Base-by-base conservation (phyloP, 2,329 filamentous ascomycete species). In the Zopfia rhizophila region DNA sequence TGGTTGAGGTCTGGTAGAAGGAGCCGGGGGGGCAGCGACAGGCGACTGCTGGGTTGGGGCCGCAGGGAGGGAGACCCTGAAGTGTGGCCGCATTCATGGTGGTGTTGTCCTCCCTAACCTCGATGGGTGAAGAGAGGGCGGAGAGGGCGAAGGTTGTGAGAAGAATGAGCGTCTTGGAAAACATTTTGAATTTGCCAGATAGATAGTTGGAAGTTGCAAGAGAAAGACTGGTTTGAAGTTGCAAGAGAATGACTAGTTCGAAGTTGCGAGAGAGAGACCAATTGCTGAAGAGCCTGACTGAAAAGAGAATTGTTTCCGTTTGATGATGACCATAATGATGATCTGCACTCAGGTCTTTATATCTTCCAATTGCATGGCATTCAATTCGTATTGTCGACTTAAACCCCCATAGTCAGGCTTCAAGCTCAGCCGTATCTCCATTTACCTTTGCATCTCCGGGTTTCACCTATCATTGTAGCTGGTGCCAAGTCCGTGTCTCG, bases 1-100 rank as follows among this genome's bases (percentile, higher is more conserved):
- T 21, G 12, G 33, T 37, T 8, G 33, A 37, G 3, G 33, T 24
- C 12, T 12, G 10, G 16, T 37, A 37, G 21, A 37, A 37, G 16
- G 33, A 4, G 33, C 33, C 33, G 10, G 3, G 10, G 10, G 33
- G 33, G 19, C 33, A 37, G 21, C 12, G 10, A 18, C 33, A 37
- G 8, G 33, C 10, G n/a, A n/a, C n/a, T 3, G 10, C 33, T 11
- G 16, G 12, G n/a, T 21, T 12, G 16, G 33, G 33, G 12, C 33
- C 33, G n/a, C 33, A 37, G 12, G 16, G 10, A 18, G 33, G 33
- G 12, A 22, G 33, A 12, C n/a, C n/a, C 12, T 16, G 33, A 12
- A 22, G 33, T 12, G 16, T n/a, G 10, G 14, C 3, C 3, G 33
- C 8, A 8, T 37, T 37, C 16, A 21, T 11, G 7, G 14, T 21